Conservation (phyloP, 805 yeast species). For the Spathaspora sp. region DNA sequence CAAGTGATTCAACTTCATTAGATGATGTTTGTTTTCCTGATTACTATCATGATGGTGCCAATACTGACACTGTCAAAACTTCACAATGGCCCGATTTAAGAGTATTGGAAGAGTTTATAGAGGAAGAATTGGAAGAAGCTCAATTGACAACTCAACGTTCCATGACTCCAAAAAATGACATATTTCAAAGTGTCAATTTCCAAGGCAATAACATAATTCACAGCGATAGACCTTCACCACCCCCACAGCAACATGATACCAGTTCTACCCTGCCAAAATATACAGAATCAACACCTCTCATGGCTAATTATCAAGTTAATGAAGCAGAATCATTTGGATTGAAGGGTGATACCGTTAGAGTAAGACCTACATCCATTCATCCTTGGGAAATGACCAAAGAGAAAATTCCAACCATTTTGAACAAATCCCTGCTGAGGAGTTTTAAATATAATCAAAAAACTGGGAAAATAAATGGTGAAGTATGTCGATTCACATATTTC, state of each 20-base stretch:
- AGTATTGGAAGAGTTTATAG: constrained; percentile 72
- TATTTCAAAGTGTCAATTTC: constrained; percentile 5
- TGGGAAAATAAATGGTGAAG: constrained; percentile 11
- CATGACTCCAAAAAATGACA: background rate
- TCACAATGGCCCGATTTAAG: constrained; percentile 80
- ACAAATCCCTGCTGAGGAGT: constrained; percentile 3
- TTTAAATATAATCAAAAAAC: constrained; percentile 4
- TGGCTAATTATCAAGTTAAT: constrained; percentile 25
- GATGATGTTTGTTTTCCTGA: constrained; percentile 93
- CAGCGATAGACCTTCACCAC: background rate
- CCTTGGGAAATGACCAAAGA: constrained; percentile 60
- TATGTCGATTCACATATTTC: constrained; percentile 82
- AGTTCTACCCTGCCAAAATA: background rate
- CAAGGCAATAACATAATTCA: constrained; percentile 3
- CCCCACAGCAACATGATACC: background rate
- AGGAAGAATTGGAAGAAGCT: constrained; percentile 52
- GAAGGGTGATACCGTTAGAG: constrained; percentile 36
- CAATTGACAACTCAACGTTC: background rate
- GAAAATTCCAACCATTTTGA: constrained; percentile 27
- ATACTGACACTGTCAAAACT: constrained; percentile 11
- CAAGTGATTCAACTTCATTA: constrained; percentile 66
- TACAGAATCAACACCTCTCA: constrained; percentile 30
- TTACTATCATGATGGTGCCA: constrained; percentile 40
- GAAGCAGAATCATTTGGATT: constrained; percentile 41
- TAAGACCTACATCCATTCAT: constrained; percentile 69